A percentile compares a stretch with the other conserved stretches of the same genome.
Conservation (phyloP, 345 rosid genomes). For the Erucastrum elatum region DNA sequence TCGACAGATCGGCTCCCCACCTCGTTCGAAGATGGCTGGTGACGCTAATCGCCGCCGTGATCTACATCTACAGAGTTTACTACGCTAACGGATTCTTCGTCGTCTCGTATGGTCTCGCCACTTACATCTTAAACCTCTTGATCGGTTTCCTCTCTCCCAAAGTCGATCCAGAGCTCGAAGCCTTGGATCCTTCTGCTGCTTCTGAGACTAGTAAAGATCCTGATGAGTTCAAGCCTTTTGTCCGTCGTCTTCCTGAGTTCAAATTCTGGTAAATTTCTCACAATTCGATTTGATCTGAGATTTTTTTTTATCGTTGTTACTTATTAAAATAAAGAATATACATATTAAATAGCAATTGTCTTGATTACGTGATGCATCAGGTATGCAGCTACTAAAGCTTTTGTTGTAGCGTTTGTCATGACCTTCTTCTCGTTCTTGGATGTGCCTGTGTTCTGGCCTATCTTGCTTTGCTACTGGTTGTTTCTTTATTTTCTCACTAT, state of each 20-base stretch:
- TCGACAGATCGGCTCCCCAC: slow-evolving; percentile 55
- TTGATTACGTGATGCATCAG: slow-evolving; percentile 13
- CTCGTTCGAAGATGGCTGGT: slow-evolving; percentile 58
- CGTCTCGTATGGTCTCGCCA: slow-evolving; percentile 66
- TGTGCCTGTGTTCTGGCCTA: slow-evolving; percentile 93
- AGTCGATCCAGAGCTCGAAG: slow-evolving; percentile 78
- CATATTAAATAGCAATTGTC: too few species aligned
- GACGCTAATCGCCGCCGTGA: slow-evolving; percentile 49
- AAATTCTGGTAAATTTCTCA: slow-evolving; percentile 62
- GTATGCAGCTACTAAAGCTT: slow-evolving; percentile 76
- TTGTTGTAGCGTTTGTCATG: slow-evolving; percentile 67
- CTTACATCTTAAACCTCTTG: slow-evolving; percentile 73
- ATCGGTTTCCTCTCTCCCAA: slow-evolving; percentile 78
- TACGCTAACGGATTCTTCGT: slow-evolving; percentile 63
- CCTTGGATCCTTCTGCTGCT: slow-evolving; percentile 43
- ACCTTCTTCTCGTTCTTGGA: slow-evolving; percentile 73
- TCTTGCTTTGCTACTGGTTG: slow-evolving; percentile 70
- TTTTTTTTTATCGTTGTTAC: background rate
- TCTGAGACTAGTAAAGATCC: slow-evolving; percentile 50
- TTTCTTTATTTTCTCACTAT: slow-evolving; percentile 70
- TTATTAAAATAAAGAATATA: too few species aligned
- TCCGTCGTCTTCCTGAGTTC: slow-evolving; percentile 85
- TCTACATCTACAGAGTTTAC: slow-evolving; percentile 59
- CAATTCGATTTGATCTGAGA: background rate
- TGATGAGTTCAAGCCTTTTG: slow-evolving; percentile 72